Evolutionary conservation across 2,329 filamentous ascomycete species (phyloP).

Genomic region (Arthrobotrys sphaeroides): DNA sequence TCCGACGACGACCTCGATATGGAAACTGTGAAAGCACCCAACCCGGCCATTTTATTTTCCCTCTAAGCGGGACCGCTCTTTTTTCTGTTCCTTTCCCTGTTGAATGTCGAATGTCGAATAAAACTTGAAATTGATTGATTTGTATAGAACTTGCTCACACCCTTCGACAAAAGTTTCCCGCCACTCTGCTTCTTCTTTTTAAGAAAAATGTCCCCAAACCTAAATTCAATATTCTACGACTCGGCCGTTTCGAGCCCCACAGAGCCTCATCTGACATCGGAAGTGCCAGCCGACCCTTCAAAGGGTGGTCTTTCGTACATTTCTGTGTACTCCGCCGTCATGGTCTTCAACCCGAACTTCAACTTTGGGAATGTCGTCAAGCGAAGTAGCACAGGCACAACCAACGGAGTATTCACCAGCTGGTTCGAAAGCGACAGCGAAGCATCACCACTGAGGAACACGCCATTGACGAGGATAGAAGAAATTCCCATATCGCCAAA

Average conservation of each 20-base stretch:
- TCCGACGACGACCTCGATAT: background rate
- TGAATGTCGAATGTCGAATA: background rate
- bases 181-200: background rate
- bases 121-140: conserved; percentile 7
- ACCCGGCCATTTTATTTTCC: background rate
- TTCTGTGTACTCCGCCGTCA: conserved; percentile 31
- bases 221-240: conserved; percentile 33
- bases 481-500: conserved; percentile 13
- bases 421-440: conserved; percentile 50
- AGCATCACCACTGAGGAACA: conserved; percentile 2
- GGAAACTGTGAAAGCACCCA: conserved; percentile 20
- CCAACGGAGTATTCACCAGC: conserved; percentile 3
- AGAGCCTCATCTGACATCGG: conserved; percentile 14
- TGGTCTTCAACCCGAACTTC: conserved; percentile 50
- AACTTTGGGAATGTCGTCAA: conserved; percentile 25
- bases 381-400: background rate
- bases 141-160: conserved; percentile 25
- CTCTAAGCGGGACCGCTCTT: background rate
- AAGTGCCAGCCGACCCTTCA: background rate
- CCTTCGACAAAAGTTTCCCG: background rate
- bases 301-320: conserved; percentile 29
- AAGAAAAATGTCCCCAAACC: conserved; percentile 25
- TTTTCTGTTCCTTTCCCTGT: too few species aligned
- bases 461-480: conserved; percentile 19
- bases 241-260: conserved; percentile 10